These are phyloP conservation scores for Trifolium subterraneum DNA, from an alignment of 306 rosid species.

Conservation along the genomic window DNA sequence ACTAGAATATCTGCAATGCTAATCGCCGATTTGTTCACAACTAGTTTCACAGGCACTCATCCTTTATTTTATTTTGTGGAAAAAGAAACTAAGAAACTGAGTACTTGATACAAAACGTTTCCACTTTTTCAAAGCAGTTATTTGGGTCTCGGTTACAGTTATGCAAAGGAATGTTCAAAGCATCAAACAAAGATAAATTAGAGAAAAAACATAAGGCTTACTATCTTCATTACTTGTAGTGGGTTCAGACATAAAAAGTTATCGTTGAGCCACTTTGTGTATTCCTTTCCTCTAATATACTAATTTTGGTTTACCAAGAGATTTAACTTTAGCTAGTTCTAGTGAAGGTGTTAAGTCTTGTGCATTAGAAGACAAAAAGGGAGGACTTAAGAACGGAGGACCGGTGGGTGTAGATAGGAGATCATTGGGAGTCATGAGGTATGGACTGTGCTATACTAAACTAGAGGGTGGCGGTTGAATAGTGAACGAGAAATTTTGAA, in stretches of 20 bases:
- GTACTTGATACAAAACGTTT: not conserved
- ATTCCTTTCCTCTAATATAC: not conserved
- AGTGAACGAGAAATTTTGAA: not conserved
- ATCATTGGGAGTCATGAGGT: not conserved
- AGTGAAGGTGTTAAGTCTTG: not conserved
- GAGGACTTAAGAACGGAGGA: not conserved
- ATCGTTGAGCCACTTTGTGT: not conserved
- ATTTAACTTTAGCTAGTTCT: not conserved
- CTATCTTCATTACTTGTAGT: not conserved
- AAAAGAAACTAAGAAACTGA: not conserved
- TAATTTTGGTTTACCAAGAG: not conserved
- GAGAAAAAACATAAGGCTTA: not conserved
- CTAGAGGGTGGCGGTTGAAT: not conserved
- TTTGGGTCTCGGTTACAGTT: not conserved
- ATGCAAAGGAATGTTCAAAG: conserved; percentile 2
- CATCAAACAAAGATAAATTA: not conserved
- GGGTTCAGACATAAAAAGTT: not conserved
- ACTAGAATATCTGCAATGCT: not conserved
- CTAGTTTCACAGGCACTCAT: not conserved
- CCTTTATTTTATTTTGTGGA: not conserved
- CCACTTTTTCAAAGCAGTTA: not conserved
- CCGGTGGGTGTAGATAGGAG: not conserved
- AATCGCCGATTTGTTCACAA: not conserved
- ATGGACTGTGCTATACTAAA: not conserved
- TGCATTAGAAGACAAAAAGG: not conserved